Evolutionary conservation across 192 early-diverging fungal genomes (phyloP).

Genomic region (Allomyces macrogynus): DNA sequence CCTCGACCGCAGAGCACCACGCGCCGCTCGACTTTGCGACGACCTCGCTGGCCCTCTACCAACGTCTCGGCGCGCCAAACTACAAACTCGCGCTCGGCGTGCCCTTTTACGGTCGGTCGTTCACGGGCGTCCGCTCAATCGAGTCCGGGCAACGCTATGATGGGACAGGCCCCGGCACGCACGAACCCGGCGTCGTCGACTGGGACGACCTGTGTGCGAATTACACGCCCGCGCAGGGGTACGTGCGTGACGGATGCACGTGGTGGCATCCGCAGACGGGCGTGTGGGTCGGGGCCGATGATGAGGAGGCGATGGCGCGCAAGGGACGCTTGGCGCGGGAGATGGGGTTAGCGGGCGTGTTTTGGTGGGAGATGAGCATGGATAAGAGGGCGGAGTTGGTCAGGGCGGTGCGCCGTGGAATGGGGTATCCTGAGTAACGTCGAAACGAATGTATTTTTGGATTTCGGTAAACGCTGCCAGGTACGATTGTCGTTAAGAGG

Average conservation of each 20-base stretch:
- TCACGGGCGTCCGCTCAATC: conserved; percentile 17
- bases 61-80: conserved; percentile 50
- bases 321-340: neutral
- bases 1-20: conserved; percentile 55
- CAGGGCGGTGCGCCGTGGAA: neutral
- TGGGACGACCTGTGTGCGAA: neutral
- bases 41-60: conserved; percentile 50
- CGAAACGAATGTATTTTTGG: too few species aligned
- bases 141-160: neutral
- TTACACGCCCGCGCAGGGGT: neutral
- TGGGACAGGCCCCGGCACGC: neutral
- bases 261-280: neutral
- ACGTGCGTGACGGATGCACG: neutral
- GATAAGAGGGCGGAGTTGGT: neutral
- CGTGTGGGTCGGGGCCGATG: neutral
- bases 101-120: conserved; percentile 79
- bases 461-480: too few species aligned
- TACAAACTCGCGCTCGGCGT: conserved; percentile 76
- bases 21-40: conserved; percentile 54
- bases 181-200: neutral
- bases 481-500: too few species aligned
- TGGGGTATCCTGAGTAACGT: neutral
- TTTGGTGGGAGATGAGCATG: neutral
- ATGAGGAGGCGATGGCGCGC: neutral
- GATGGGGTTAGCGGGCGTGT: neutral